These are phyloP conservation scores for Linum trigynum DNA, from an alignment of 345 rosid genomes.

Conservation along the genomic window DNA sequence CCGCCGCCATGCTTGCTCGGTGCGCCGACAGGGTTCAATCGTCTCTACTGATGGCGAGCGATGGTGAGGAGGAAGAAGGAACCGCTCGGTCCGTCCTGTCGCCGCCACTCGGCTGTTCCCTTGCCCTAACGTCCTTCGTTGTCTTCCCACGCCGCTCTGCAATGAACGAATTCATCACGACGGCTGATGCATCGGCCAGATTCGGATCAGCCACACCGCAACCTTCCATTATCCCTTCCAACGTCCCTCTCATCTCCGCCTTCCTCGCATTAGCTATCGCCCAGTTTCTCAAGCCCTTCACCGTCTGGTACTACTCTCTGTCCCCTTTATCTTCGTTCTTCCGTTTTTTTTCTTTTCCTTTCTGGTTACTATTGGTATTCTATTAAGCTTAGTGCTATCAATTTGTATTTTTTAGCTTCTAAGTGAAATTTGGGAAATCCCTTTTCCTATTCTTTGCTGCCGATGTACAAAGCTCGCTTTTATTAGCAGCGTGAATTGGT, in stretches of 20 bases:
- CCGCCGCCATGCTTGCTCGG: no score
- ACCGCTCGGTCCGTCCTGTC: no score
- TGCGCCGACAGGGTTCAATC: no score
- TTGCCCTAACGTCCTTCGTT: no score
- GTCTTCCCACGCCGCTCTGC: background rate
- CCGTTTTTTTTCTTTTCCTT: background rate
- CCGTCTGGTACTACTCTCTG: slow-evolving; percentile 31
- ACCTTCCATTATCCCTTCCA: slow-evolving; percentile 26
- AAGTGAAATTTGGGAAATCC: background rate
- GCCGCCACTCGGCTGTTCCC: no score
- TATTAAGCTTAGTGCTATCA: no score
- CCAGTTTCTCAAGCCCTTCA: slow-evolving; percentile 48
- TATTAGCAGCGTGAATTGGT: no score
- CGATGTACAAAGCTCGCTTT: background rate
- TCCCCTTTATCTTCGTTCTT: background rate
- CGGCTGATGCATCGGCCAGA: slow-evolving; percentile 34
- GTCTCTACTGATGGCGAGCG: no score
- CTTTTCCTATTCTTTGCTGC: background rate
- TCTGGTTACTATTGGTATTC: background rate
- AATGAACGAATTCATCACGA: slow-evolving; percentile 41
- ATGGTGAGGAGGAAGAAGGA: no score
- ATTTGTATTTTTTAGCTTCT: background rate
- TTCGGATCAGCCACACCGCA: slow-evolving; percentile 24
- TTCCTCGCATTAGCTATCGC: slow-evolving; percentile 40
- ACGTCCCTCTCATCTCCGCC: slow-evolving; percentile 41